A percentile compares a stretch with the other conserved stretches of the same genome.
Conservation (phyloP, 2,329 filamentous ascomycete species). For the Huntiella abstrusa region DNA sequence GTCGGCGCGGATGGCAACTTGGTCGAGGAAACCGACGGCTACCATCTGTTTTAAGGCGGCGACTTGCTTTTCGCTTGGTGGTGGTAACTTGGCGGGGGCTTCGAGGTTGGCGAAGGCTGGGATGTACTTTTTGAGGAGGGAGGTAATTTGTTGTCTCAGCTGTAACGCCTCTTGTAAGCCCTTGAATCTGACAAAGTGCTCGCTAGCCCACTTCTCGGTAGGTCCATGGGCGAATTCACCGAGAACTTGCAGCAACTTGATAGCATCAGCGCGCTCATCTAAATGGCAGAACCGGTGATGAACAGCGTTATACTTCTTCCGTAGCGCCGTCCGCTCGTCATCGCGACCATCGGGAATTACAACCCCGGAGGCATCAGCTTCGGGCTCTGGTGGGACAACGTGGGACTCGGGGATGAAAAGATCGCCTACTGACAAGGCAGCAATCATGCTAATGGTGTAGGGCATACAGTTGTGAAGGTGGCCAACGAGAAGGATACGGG, state of each 20-base stretch:
- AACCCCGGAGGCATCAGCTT: constrained; percentile 24
- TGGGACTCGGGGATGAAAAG: constrained; percentile 72
- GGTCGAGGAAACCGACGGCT: constrained; percentile 82
- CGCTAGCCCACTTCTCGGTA: constrained; percentile 55
- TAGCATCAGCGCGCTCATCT: constrained; percentile 68
- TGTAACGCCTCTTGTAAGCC: constrained; percentile 72
- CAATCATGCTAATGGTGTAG: constrained; percentile 75
- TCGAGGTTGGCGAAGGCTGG: constrained; percentile 40
- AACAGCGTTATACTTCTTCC: constrained; percentile 44
- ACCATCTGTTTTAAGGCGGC: constrained; percentile 78
- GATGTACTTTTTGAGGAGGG: constrained; percentile 40
- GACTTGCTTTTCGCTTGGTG: constrained; percentile 48
- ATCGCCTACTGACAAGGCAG: constrained; percentile 73
- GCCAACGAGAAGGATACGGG: constrained; percentile 79
- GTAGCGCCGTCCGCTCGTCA: constrained; percentile 44
- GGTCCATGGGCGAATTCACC: constrained; percentile 67
- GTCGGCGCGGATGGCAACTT: constrained; percentile 82
- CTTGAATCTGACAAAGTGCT: constrained; percentile 75
- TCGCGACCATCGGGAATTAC: constrained; percentile 55
- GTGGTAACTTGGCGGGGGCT: constrained; percentile 36
- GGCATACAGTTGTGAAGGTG: constrained; percentile 65
- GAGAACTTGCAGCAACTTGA: constrained; percentile 77
- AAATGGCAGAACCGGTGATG: constrained; percentile 63
- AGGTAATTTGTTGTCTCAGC: constrained; percentile 64
- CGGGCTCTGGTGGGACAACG: constrained; percentile 38